phyloP scores from a whole-genome alignment of 164 flowering plant species.

The Sedum album region DNA sequence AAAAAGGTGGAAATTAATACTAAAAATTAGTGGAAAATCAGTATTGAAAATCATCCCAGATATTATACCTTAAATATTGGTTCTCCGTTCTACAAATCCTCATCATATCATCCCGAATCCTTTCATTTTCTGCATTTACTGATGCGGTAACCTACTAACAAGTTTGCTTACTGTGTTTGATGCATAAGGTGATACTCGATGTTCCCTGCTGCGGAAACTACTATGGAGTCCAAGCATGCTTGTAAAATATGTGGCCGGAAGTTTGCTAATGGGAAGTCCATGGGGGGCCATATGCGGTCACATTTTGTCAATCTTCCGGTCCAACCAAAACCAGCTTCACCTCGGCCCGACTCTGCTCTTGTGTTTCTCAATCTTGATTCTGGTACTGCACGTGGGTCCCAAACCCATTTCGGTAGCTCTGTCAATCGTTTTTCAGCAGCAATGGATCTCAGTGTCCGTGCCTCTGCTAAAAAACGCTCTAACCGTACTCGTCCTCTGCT shows the following conservation, averaged over 20 bases:
- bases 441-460: not conserved
- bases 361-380: not conserved
- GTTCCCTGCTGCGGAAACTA: not conserved
- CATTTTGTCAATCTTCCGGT: slow-evolving; percentile 4
- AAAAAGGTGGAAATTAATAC: not conserved
- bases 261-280: not conserved
- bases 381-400: not conserved
- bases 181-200: not conserved
- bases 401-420: not conserved
- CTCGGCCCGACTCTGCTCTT: not conserved
- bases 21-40: not conserved
- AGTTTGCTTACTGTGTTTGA: not conserved
- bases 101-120: not conserved
- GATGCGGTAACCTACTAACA: not conserved
- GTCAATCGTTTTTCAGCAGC: not conserved
- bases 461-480: not conserved
- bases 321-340: not conserved
- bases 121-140: not conserved
- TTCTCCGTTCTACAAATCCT: not conserved
- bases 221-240: not conserved
- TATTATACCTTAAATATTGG: not conserved
- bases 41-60: not conserved
- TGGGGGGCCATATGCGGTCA: slow-evolving; percentile 10
- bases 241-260: slow-evolving; percentile 5
- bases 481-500: not conserved